Conservation (phyloP, 1,284 basidiomycete species). For the Testicularia cyperi region DNA sequence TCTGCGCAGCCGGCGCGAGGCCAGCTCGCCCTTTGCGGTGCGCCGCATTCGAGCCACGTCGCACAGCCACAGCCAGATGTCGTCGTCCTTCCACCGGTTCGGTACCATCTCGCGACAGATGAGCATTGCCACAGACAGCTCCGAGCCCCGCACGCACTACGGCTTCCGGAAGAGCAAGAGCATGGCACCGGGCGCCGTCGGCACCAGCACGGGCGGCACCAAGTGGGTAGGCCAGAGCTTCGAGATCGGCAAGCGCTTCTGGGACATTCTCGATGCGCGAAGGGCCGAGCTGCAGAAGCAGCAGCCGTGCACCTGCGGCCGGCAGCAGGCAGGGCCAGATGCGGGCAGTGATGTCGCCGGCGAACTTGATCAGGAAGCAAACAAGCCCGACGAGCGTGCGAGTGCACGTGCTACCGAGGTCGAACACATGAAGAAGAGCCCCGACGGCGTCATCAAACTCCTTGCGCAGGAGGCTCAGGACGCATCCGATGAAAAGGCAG, state of each 20-base stretch:
- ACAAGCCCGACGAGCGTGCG: too few relatives aligned
- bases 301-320: conserved; percentile 12
- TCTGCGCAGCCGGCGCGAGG: conserved; percentile 8
- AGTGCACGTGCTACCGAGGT: conserved; percentile 22
- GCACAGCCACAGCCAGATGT: background rate
- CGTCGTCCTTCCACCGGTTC: too few relatives aligned
- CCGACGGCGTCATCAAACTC: conserved; percentile 27
- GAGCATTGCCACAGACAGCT: background rate
- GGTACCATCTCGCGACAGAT: background rate
- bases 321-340: background rate
- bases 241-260: conserved; percentile 48
- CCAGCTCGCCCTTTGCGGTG: conserved; percentile 19
- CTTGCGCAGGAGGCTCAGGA: conserved; percentile 31
- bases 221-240: conserved; percentile 56
- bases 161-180: conserved; percentile 1
- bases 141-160: too few relatives aligned
- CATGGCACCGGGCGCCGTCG: conserved; percentile 37
- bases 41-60: conserved; percentile 3
- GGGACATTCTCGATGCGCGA: conserved; percentile 39
- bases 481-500: conserved; percentile 17
- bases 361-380: too few relatives aligned
- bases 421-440: conserved; percentile 26
- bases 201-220: conserved; percentile 53
- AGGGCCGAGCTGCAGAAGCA: conserved; percentile 12
- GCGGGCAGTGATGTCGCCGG: too few relatives aligned